Conservation (phyloP, 2,329 filamentous ascomycete species). For the Lecanosticta acicola region DNA sequence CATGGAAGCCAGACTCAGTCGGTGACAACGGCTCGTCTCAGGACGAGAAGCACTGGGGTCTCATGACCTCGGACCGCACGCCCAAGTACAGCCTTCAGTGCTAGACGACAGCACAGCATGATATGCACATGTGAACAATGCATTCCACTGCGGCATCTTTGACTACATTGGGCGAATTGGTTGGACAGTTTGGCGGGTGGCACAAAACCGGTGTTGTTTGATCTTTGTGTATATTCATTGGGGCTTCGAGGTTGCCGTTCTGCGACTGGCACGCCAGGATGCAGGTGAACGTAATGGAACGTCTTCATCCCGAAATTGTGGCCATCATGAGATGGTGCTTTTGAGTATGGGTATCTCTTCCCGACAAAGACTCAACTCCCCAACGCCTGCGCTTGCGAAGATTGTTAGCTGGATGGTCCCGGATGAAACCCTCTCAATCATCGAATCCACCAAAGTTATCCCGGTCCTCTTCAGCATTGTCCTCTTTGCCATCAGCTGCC, state of each 20-base stretch:
- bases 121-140: not conserved
- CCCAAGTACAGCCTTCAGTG: conserved; percentile 21
- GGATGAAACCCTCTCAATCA: conserved; percentile 42
- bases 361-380: not conserved
- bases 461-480: conserved; percentile 43
- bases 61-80: conserved; percentile 47
- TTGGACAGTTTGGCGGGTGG: not conserved
- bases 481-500: conserved; percentile 41
- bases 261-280: not conserved
- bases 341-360: not conserved
- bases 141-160: not conserved
- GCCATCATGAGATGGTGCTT: no score
- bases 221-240: no score
- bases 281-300: not conserved
- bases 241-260: not conserved
- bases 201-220: not conserved
- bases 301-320: not conserved
- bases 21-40: conserved; percentile 58
- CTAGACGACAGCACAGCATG: conserved; percentile 4
- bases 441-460: conserved; percentile 56
- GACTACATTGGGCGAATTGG: not conserved
- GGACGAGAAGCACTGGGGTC: conserved; percentile 58
- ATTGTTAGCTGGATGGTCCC: not conserved
- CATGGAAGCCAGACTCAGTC: conserved; percentile 59
- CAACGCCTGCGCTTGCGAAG: conserved; percentile 3